Base-by-base conservation (phyloP, 306 rosid species). In the Benincasa hispida region DNA sequence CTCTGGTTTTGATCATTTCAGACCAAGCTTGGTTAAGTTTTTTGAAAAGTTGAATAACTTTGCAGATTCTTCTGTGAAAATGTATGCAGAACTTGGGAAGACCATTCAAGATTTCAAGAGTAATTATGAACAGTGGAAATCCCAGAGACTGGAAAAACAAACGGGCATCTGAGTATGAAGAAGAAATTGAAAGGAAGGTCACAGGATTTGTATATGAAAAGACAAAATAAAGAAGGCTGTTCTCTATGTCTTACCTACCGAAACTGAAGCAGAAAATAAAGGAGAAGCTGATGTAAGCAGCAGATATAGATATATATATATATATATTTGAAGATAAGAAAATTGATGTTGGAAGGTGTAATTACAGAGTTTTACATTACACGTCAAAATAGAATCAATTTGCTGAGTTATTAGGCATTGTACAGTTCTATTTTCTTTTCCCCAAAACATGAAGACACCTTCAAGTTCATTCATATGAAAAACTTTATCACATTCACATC, bases 1-100 rank as follows among this genome's bases (percentile, higher is more conserved):
- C 53, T 78, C 96, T 9, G 91, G 90, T 68, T 87, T 89, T 41
- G 91, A 92, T 68, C 74, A 67, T 32, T 90, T 95, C 55, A 87
- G 84, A 22, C 77, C 80, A 35, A 86, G 88, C 83, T 84, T 95
- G 89, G 83, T 76, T 21, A 80, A 80, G 24, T 88, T 95, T 85
- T 85, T 85, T 0, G 74, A 85, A 58, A 86, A 84, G 54, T 77
- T 95, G 75, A 83, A 69, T 53, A 78, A 65, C 59, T 88, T 92
- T 86, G 84, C 96, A 7, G 86, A 84, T n/a, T 80, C 84, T 79
- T 90, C 96, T 42, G 86, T 87, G 50, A 68, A 74, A 15, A 89
- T 89, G 91, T 86, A 90, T 81, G 72, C 37, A 19, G 87, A 88
- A 22, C 84, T 95, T 57, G 77, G 78, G 69, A 74, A 80, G 70